Percentiles rank a stretch among this genome's conserved stretches.
phyloP scores from a whole-genome alignment of 2,329 filamentous ascomycete genomes.

The Phymatotrichopsis omnivora region DNA sequence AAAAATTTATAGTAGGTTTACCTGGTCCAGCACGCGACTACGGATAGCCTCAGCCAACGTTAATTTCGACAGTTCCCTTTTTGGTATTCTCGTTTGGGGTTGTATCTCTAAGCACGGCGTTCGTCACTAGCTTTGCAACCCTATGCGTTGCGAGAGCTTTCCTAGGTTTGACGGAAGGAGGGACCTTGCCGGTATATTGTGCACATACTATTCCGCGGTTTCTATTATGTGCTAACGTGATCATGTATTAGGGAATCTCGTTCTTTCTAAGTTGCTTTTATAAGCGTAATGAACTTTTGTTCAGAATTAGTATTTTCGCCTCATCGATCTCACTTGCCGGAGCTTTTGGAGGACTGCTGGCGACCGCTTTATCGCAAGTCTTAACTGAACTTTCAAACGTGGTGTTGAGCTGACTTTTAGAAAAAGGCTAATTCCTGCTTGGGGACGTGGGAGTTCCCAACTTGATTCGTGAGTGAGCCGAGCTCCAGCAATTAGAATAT shows the following conservation, averaged over 20 bases:
- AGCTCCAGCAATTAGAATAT: background rate
- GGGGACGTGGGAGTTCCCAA: constrained; percentile 39
- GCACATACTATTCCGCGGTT: background rate
- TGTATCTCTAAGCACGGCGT: constrained; percentile 46
- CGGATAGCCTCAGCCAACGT: background rate
- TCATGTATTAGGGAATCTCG: constrained; percentile 38
- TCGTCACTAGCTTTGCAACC: constrained; percentile 41
- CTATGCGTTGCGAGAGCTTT: constrained; percentile 43
- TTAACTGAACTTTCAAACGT: background rate
- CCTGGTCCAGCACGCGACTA: too few species aligned
- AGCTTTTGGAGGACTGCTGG: constrained; percentile 49
- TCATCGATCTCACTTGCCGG: constrained; percentile 47
- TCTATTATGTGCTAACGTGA: background rate
- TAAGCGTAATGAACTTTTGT: constrained; percentile 46
- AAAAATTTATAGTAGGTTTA: constrained; percentile 39
- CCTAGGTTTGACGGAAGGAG: constrained; percentile 48
- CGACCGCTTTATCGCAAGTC: constrained; percentile 40
- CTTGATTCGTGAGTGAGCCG: constrained; percentile 33
- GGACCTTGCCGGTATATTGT: constrained; percentile 45
- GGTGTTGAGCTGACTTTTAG: background rate
- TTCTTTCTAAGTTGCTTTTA: constrained; percentile 50
- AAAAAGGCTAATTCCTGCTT: constrained; percentile 40
- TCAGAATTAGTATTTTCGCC: constrained; percentile 48
- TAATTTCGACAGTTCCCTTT: constrained; percentile 36
- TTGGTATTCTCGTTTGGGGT: constrained; percentile 48